Base-by-base conservation (phyloP, 805 yeast genomes). In the Wickerhamomyces queroliae region DNA sequence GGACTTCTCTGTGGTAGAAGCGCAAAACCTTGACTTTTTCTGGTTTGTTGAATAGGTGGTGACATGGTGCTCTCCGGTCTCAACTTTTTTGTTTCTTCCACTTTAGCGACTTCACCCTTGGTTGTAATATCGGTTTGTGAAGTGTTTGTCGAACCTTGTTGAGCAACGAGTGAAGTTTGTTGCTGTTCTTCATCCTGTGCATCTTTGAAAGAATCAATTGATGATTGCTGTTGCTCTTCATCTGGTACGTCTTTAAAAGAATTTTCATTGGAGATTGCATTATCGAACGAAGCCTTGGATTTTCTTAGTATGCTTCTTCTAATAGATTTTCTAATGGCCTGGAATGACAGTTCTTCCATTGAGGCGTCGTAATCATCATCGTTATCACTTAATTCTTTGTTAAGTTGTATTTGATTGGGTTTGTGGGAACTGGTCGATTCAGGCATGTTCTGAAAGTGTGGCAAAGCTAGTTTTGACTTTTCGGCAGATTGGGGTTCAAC, bases 271-370 rank as follows among this genome's bases (percentile, higher is more conserved):
- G 33, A 24, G 22, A 16, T 15, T 25, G 25, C 13, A 3, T 4
- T 8, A 9, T 34, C 48, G 8, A 39, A 46, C 12, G 50, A 23
- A 7, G 35, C 32, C 22, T 37, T 42, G 10, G 46, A 38, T 32
- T 63, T 66, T 23, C 61, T 64, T 0, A 72, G 67, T 7, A 68
- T 62, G 38, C 73, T 69, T 43, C 69, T 71, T 22, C 74, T 49
- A 8, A 71, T 69, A 2, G 73, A 69, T 5, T 64, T 62, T 42
- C 70, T 63, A n/a, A 70, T 70, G 0, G 72, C 72, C 42, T 68
- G 70, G 43, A 70, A 70, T 7, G 76, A 71, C 12, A 38, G 46
- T 38, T 63, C 66, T 32, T 69, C 71, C 11, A 42, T 38, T 7
- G 55, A 49, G 9, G 49, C 47, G 23, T 50, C 50, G 19, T 46